phyloP scores from a whole-genome alignment of 2,329 filamentous ascomycete species.

The Tolypocladium capitatum region DNA sequence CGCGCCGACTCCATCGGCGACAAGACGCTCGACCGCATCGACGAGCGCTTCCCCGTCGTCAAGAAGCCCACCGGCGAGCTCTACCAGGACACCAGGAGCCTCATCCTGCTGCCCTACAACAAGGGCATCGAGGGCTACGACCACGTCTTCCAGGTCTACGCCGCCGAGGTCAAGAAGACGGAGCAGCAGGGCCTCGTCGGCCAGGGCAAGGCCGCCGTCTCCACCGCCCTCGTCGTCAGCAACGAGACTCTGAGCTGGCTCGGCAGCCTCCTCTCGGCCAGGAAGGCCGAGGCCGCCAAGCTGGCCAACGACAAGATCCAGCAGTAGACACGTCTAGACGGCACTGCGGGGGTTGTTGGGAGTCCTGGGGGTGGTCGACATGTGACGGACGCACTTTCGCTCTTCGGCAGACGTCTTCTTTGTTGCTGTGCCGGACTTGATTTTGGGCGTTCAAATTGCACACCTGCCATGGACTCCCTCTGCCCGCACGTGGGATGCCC shows the following conservation, averaged over 20 bases:
- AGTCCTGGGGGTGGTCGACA: neutral
- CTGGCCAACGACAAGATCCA: conserved; percentile 36
- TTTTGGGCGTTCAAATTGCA: neutral
- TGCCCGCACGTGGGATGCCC: neutral
- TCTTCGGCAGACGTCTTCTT: neutral
- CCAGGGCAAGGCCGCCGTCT: conserved; percentile 55
- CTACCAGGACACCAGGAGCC: conserved; percentile 47
- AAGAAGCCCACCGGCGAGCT: conserved; percentile 65
- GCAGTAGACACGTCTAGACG: conserved; percentile 17
- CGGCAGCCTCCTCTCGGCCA: conserved; percentile 41
- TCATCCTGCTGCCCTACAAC: conserved; percentile 49
- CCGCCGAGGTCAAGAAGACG: conserved; percentile 47
- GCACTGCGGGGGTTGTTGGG: neutral
- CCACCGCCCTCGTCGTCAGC: conserved; percentile 53
- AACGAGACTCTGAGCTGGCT: conserved; percentile 51
- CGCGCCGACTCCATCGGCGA: conserved; percentile 70
- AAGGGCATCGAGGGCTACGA: conserved; percentile 49
- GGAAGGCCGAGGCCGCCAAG: conserved; percentile 50
- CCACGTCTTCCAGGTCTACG: conserved; percentile 44
- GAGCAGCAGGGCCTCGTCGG: conserved; percentile 52
- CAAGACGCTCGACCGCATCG: conserved; percentile 54
- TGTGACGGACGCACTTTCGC: neutral
- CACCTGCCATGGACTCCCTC: neutral
- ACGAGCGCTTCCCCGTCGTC: conserved; percentile 57
- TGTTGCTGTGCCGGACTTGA: neutral